Conservation (phyloP, 805 yeast species). For the Candida qinlingensis region DNA sequence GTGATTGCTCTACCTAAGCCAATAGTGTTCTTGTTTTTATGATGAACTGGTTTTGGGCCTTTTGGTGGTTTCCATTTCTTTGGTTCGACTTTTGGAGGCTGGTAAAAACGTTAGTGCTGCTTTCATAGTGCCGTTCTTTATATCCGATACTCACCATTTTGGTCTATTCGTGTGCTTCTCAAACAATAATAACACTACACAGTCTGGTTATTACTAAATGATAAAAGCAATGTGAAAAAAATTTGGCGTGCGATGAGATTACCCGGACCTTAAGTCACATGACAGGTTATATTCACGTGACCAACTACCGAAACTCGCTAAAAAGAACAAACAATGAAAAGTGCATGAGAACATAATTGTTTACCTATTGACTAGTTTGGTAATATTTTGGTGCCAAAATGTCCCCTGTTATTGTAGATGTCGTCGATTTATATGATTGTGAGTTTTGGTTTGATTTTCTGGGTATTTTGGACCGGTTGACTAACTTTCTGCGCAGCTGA, state of each 20-base stretch:
- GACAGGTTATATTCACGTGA: not conserved
- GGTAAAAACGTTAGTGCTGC: not conserved
- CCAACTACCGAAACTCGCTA: not conserved
- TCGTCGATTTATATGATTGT: not conserved
- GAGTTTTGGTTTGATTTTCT: not conserved
- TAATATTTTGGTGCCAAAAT: too few species aligned
- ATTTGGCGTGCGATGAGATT: conserved; percentile 11
- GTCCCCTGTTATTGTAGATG: conserved; percentile 1
- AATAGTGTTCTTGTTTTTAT: conserved; percentile 74
- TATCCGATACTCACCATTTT: conserved; percentile 3
- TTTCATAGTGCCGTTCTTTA: too few species aligned
- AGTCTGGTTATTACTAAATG: not conserved
- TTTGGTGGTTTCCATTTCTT: conserved; percentile 85
- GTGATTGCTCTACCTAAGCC: conserved; percentile 85
- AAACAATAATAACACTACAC: not conserved
- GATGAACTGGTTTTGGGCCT: conserved; percentile 88
- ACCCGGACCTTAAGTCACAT: conserved; percentile 9
- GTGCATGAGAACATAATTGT: too few species aligned
- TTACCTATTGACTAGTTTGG: too few species aligned
- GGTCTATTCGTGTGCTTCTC: not conserved
- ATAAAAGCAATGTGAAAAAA: conserved; percentile 1
- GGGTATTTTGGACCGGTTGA: not conserved
- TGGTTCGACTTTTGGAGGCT: conserved; percentile 40
- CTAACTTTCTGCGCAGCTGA: not conserved
- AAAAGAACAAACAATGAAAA: not conserved